Conservation (phyloP, 1,139 yeast species). For the Candida tetrigidarum region DNA sequence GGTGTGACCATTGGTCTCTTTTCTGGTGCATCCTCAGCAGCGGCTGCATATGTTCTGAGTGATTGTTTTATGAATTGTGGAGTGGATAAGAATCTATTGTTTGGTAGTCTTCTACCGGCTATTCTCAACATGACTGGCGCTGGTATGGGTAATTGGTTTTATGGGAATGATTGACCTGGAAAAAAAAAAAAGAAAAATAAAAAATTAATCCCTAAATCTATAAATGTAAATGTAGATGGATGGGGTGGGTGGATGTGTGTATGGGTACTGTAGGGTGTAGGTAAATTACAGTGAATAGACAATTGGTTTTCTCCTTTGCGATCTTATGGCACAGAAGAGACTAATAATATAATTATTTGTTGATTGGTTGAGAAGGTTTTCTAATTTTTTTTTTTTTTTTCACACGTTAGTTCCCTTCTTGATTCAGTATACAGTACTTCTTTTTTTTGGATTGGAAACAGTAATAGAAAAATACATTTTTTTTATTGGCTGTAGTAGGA, state of each 20-base stretch:
- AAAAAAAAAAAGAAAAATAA: not conserved
- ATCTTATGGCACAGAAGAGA: not conserved
- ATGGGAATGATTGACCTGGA: not conserved
- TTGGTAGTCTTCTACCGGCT: slow-evolving; percentile 10
- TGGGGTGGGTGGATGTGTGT: not conserved
- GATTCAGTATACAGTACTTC: not conserved
- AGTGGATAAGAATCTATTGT: not conserved
- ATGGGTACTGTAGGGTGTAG: not conserved
- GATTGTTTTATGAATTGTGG: slow-evolving; percentile 10
- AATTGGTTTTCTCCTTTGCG: too few relatives aligned
- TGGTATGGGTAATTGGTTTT: not conserved
- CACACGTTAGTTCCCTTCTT: not conserved
- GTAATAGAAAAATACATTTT: slow-evolving; percentile 8
- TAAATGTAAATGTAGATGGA: not conserved
- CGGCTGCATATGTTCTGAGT: slow-evolving; percentile 12
- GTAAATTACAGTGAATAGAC: not conserved
- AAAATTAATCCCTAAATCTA: too few relatives aligned
- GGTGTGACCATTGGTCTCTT: slow-evolving; percentile 13
- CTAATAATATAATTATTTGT: not conserved
- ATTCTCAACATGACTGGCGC: slow-evolving; percentile 17
- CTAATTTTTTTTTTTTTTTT: not conserved
- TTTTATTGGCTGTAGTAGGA: slow-evolving; percentile 10
- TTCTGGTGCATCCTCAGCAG: slow-evolving; percentile 8
- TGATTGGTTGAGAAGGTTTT: slow-evolving; percentile 6
- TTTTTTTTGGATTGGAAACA: not conserved